Evolutionary conservation across 768 basidiomycete species (phyloP), one percentile per base, ranked within the genome.

Genomic region (Postia placenta): DNA sequence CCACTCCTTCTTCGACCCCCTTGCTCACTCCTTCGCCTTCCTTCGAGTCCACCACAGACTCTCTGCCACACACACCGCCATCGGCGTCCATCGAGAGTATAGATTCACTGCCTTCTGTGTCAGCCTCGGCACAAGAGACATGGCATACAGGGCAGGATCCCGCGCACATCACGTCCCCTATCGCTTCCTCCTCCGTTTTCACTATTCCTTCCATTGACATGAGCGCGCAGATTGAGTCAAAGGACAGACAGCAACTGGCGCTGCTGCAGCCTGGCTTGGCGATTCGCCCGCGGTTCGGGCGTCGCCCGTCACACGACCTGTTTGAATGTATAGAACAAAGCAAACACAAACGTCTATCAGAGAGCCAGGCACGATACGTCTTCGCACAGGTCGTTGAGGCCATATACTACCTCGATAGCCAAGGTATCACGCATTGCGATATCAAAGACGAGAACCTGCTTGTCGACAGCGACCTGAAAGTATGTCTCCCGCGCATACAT

Each of bases 401-500:
- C 30, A 86, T 93, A 5, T 68, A 78, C 52, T 91, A 93, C 61
- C 75, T 97, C 28, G 78, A 95, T 59, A 70, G 73, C 40, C 83
- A 80, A 51, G 91, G 93, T 23, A 88, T 98, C 56, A 83, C 87
- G 0, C 95, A 99, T 65, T 85, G 95, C 35, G 95, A 99, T 64
- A 83, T 99, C 59, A 99, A 99, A 64, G 95, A 97, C 48, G 95
- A 99, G 66, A 99, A 99, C 61, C 66, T 93, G 42, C 80, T 92
- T 45, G 81, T 92, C 28, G 87, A 88, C 67, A 71, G 68, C 64
- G 69, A 86, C 53, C 73, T 89, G 53, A 85, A 79, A 70, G 87
- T 85, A 60, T 51, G 69, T 50, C 26, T 30, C 37, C 27, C n/a
- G n/a, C n/a, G 23, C 33, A n/a, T 41, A 4, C 28, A 30, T 20